Evolutionary conservation across 805 yeast species (phyloP).

Genomic region (Groenewaldozyma salmanticensis): DNA sequence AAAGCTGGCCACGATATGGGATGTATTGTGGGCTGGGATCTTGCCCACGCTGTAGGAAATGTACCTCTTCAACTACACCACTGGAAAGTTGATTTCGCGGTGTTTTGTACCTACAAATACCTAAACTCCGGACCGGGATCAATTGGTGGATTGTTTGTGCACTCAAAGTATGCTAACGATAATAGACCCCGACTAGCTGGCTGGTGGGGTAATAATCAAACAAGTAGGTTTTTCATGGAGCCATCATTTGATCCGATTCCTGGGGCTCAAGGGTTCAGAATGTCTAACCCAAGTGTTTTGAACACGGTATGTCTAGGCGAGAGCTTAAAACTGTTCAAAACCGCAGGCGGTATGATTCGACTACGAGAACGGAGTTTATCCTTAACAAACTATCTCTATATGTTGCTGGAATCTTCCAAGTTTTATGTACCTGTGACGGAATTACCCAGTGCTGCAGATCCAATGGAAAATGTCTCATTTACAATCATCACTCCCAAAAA

Average conservation of each 20-base stretch:
- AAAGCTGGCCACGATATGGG: slow-evolving; percentile 44
- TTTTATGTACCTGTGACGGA: slow-evolving; percentile 33
- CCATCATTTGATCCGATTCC: slow-evolving; percentile 68
- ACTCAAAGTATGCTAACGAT: slow-evolving; percentile 36
- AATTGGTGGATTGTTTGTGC: slow-evolving; percentile 76
- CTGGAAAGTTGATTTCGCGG: slow-evolving; percentile 90
- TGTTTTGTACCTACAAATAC: slow-evolving; percentile 90
- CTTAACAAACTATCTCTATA: slow-evolving; percentile 50
- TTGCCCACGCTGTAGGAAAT: slow-evolving; percentile 92
- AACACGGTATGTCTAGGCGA: slow-evolving; percentile 68
- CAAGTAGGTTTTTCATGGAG: slow-evolving; percentile 67
- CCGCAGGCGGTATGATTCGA: slow-evolving; percentile 53
- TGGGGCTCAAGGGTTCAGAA: slow-evolving; percentile 84
- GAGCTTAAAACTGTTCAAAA: slow-evolving; percentile 50
- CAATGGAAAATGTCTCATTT: slow-evolving; percentile 33
- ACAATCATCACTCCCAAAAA: slow-evolving; percentile 66
- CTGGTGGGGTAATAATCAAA: slow-evolving; percentile 90
- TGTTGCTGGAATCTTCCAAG: slow-evolving; percentile 35
- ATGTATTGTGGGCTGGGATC: slow-evolving; percentile 72
- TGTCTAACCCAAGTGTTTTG: slow-evolving; percentile 82
- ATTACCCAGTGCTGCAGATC: not conserved
- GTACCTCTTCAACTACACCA: slow-evolving; percentile 68
- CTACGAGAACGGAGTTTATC: slow-evolving; percentile 47
- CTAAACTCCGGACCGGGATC: slow-evolving; percentile 91
- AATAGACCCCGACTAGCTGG: slow-evolving; percentile 71